Conservation (phyloP, 306 rosid genomes). For the Medicago truncatula region DNA sequence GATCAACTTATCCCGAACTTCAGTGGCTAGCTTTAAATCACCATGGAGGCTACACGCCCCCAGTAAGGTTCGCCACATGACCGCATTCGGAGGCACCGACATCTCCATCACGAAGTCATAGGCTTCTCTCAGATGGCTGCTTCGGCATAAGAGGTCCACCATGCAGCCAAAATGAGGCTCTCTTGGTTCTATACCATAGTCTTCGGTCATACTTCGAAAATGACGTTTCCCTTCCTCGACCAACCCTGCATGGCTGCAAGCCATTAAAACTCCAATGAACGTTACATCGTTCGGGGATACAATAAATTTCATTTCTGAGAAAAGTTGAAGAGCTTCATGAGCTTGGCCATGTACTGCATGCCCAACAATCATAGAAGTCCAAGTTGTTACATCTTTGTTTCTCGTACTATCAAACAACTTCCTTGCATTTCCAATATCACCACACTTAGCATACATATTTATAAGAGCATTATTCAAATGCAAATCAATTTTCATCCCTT, state of each 20-base stretch:
- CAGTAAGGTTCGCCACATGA: conserved; percentile 63
- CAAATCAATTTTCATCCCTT: conserved; percentile 45
- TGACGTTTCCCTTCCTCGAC: conserved; percentile 67
- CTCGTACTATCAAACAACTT: conserved; percentile 56
- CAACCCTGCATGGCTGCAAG: conserved; percentile 74
- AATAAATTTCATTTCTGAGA: conserved; percentile 38
- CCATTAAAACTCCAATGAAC: conserved; percentile 71
- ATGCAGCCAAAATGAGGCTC: conserved; percentile 71
- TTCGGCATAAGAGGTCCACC: conserved; percentile 73
- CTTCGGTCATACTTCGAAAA: conserved; percentile 61
- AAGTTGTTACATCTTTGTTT: conserved; percentile 61
- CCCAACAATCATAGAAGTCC: conserved; percentile 76
- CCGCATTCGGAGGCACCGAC: conserved; percentile 47
- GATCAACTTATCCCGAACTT: conserved; percentile 50
- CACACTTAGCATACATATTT: conserved; percentile 67
- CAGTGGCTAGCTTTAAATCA: conserved; percentile 52
- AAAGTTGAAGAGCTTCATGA: conserved; percentile 47
- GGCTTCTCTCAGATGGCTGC: conserved; percentile 57
- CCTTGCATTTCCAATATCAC: conserved; percentile 53
- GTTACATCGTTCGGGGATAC: conserved; percentile 60
- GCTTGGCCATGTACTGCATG: conserved; percentile 68
- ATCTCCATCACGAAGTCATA: conserved; percentile 56
- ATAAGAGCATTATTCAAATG: conserved; percentile 61
- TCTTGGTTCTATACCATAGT: conserved; percentile 54
- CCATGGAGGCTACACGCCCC: conserved; percentile 64